Evolutionary conservation across 2,329 filamentous ascomycete species (phyloP).

Genomic region (Beauveria australis): DNA sequence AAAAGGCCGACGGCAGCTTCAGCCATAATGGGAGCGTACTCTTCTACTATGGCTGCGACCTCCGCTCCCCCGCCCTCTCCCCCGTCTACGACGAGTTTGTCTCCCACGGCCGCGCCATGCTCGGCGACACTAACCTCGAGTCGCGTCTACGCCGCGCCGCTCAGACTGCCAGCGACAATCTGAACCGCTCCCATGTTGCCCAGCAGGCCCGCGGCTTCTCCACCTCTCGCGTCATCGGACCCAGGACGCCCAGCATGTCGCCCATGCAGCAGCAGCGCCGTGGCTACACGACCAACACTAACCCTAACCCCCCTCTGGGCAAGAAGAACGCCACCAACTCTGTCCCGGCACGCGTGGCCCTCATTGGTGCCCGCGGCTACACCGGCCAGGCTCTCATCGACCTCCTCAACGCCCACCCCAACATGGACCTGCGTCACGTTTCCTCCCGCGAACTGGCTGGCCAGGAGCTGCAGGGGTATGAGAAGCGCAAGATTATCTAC

Average conservation of each 20-base stretch:
- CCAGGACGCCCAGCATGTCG: conserved; percentile 1
- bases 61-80: conserved; percentile 65
- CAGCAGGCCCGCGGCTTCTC: conserved; percentile 16
- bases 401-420: conserved; percentile 77
- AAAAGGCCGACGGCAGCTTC: conserved; percentile 90
- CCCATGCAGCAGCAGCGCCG: conserved; percentile 12
- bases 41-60: conserved; percentile 91
- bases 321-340: conserved; percentile 81
- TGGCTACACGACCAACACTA: conserved; percentile 16
- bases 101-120: conserved; percentile 73
- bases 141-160: conserved; percentile 74
- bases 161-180: conserved; percentile 53
- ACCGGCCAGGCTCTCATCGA: conserved; percentile 86
- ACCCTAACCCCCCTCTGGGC: conserved; percentile 79
- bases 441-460: conserved; percentile 89
- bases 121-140: conserved; percentile 83
- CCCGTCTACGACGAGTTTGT: conserved; percentile 80
- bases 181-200: conserved; percentile 22
- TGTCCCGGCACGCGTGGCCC: conserved; percentile 68
- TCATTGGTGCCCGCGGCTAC: conserved; percentile 90
- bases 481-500: conserved; percentile 85
- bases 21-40: conserved; percentile 79
- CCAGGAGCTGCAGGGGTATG: conserved; percentile 80
- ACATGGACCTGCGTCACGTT: conserved; percentile 84
- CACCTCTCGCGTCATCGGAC: not conserved